Percentiles rank a stretch among this genome's conserved stretches.
These are phyloP conservation scores for Lepidium africanum DNA, from an alignment of 345 rosid genomes.

Conservation along the genomic window DNA sequence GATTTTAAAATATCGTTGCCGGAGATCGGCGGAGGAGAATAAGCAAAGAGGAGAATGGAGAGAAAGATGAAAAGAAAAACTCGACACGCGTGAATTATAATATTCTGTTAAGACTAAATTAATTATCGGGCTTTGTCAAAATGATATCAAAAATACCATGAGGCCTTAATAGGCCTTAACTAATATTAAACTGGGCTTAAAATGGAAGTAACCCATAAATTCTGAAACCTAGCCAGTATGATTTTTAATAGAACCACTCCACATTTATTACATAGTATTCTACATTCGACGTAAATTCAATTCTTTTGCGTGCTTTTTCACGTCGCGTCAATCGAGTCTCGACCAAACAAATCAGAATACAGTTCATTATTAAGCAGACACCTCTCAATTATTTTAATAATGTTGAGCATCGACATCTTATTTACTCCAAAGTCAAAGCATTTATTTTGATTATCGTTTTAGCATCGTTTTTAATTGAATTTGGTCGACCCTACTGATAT, in stretches of 20 bases:
- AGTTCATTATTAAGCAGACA: not conserved
- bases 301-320: not conserved
- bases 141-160: not conserved
- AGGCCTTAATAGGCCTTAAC: not conserved
- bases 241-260: no score
- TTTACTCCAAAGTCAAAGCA: not conserved
- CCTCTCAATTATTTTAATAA: not conserved
- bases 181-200: no score
- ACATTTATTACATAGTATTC: not conserved
- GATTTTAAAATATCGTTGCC: not conserved
- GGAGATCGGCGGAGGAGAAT: not conserved
- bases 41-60: not conserved
- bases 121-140: not conserved
- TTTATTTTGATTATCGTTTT: not conserved
- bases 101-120: not conserved
- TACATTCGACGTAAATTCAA: not conserved
- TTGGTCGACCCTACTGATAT: not conserved
- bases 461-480: slow-evolving; percentile 5
- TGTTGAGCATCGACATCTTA: not conserved
- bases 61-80: not conserved
- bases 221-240: no score
- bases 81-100: not conserved
- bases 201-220: no score
- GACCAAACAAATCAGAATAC: not conserved
- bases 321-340: not conserved